These are phyloP conservation scores for Cercospora canescens DNA, from an alignment of 2,329 filamentous ascomycete species.

Conservation along the genomic window DNA sequence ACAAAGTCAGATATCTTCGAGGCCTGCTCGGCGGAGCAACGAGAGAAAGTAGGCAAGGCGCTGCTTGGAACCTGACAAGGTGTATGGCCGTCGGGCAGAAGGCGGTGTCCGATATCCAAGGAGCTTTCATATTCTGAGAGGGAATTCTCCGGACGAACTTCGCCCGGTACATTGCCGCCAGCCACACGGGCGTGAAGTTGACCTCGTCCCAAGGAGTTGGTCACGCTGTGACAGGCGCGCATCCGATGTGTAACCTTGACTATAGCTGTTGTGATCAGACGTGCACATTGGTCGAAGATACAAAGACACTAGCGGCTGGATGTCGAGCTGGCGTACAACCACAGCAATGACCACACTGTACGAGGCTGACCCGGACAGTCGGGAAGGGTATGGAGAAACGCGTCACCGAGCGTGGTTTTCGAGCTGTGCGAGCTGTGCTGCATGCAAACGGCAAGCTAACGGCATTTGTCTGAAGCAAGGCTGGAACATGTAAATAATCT, in stretches of 20 bases:
- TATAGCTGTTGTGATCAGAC: neutral
- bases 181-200: neutral
- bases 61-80: constrained; percentile 26
- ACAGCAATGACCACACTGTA: constrained; percentile 8
- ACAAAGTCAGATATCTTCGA: constrained; percentile 19
- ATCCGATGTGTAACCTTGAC: constrained; percentile 7
- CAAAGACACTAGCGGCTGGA: neutral
- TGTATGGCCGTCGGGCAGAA: constrained; percentile 26
- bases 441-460: neutral
- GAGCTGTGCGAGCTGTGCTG: neutral
- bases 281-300: neutral
- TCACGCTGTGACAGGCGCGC: neutral
- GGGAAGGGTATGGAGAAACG: neutral
- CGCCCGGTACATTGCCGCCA: neutral
- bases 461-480: neutral
- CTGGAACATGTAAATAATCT: neutral
- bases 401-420: neutral
- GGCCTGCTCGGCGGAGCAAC: constrained; percentile 21
- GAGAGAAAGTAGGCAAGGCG: constrained; percentile 22
- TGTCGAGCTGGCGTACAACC: constrained; percentile 10
- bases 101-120: constrained; percentile 6
- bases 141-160: neutral
- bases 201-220: neutral
- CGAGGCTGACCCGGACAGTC: neutral
- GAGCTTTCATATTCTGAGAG: constrained; percentile 13